Conservation (phyloP, 371 early-diverging fungal species). For the Syncephalis fuscata region DNA sequence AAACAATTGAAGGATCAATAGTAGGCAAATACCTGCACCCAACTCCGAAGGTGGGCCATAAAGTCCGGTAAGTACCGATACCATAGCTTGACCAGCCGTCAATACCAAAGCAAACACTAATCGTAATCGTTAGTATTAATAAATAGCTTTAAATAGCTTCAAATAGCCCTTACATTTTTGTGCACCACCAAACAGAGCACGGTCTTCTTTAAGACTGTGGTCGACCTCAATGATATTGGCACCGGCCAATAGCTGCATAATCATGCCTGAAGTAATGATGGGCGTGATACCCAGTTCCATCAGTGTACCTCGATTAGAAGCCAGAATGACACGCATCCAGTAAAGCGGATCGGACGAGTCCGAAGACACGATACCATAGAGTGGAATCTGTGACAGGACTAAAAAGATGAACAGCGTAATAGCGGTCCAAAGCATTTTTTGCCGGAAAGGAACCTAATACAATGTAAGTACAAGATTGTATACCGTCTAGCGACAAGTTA, state of each 20-base stretch:
- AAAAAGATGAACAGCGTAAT: conserved; percentile 96
- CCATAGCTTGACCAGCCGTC: conserved; percentile 95
- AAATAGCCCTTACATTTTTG: conserved; percentile 74
- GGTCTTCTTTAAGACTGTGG: conserved; percentile 95
- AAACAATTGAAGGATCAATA: conserved; percentile 93
- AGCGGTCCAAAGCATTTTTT: conserved; percentile 98
- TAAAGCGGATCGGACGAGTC: conserved; percentile 97
- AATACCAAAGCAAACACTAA: conserved; percentile 79
- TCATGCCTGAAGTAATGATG: conserved; percentile 98
- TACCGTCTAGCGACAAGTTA: conserved; percentile 11
- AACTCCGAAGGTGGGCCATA: conserved; percentile 94
- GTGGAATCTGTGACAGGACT: conserved; percentile 98
- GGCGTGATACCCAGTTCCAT: conserved; percentile 99
- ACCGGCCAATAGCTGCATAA: conserved; percentile 96
- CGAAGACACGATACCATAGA: conserved; percentile 98
- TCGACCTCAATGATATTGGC: conserved; percentile 97
- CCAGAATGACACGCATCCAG: conserved; percentile 99
- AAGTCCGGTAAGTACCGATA: conserved; percentile 95
- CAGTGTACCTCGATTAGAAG: conserved; percentile 98
- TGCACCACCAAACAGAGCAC: conserved; percentile 94
- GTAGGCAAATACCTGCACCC: conserved; percentile 82
- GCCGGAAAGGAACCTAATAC: conserved; percentile 81
- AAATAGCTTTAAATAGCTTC: conserved; percentile 6
- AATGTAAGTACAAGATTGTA: background rate
- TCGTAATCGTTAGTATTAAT: background rate